These are phyloP conservation scores for Boletus huronensis DNA, from an alignment of 768 basidiomycete genomes.

Conservation along the genomic window DNA sequence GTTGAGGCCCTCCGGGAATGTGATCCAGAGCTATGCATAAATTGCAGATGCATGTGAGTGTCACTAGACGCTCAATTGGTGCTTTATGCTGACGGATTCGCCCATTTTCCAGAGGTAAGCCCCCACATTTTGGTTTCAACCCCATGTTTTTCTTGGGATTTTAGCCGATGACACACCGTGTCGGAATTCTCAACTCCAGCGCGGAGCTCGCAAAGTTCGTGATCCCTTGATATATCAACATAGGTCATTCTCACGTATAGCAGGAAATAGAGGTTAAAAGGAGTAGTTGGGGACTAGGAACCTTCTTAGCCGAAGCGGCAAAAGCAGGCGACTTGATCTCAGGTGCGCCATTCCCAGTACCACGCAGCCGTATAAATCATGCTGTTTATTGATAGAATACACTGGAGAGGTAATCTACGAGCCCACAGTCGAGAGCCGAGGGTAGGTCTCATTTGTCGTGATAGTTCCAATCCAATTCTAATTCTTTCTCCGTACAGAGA, in stretches of 20 bases:
- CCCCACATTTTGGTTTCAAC: neutral
- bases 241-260: slow-evolving; percentile 3
- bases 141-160: neutral
- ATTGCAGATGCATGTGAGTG: slow-evolving; percentile 49
- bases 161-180: slow-evolving; percentile 37
- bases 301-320: slow-evolving; percentile 46
- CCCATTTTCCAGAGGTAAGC: slow-evolving; percentile 25
- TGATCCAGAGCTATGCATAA: slow-evolving; percentile 59
- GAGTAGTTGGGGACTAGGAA: slow-evolving; percentile 51
- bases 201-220: slow-evolving; percentile 42
- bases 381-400: slow-evolving; percentile 47
- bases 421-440: slow-evolving; percentile 46
- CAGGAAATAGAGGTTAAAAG: slow-evolving; percentile 43
- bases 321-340: slow-evolving; percentile 45
- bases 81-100: neutral
- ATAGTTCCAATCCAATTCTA: neutral
- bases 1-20: slow-evolving; percentile 52
- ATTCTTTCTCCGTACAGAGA: slow-evolving; percentile 29
- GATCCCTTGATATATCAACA: neutral
- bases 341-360: slow-evolving; percentile 26
- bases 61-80: neutral
- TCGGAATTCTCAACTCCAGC: slow-evolving; percentile 49
- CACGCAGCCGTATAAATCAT: neutral
- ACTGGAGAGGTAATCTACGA: slow-evolving; percentile 57
- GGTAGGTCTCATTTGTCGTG: slow-evolving; percentile 35